These are phyloP conservation scores for Inga leiocalycina DNA, from an alignment of 306 rosid genomes.

Conservation along the genomic window DNA sequence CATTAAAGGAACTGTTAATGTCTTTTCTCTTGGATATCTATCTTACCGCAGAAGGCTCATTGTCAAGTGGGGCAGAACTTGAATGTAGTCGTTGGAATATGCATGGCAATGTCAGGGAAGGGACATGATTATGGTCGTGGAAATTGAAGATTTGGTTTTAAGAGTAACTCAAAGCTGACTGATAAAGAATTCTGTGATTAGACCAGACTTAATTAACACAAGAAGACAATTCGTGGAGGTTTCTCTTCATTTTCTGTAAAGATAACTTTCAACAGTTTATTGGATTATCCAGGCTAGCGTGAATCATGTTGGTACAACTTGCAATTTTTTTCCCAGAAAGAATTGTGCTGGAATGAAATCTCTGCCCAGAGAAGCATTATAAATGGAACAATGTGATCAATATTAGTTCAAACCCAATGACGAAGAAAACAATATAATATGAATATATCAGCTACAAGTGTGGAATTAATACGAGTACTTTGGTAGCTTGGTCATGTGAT, in stretches of 20 bases:
- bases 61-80: neutral
- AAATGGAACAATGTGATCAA: neutral
- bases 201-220: neutral
- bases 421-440: conserved; percentile 23
- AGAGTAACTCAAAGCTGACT: neutral
- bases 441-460: conserved; percentile 17
- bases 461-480: conserved; percentile 8
- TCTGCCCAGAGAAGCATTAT: neutral
- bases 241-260: conserved; percentile 14
- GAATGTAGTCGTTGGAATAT: neutral
- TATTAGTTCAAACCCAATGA: neutral
- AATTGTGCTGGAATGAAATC: neutral
- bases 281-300: neutral
- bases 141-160: neutral
- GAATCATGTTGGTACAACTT: neutral
- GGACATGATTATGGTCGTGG: neutral
- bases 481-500: conserved; percentile 40
- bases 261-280: conserved; percentile 4
- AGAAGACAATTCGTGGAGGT: neutral
- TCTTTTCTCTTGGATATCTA: conserved; percentile 48
- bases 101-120: conserved; percentile 1
- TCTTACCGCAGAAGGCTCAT: conserved; percentile 47
- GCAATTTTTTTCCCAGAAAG: neutral
- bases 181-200: neutral
- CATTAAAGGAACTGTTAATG: conserved; percentile 35